Evolutionary conservation across 169 alveolate genomes (phyloP), one percentile per base, ranked within the genome.

Genomic region (Eimeria praecox): DNA sequence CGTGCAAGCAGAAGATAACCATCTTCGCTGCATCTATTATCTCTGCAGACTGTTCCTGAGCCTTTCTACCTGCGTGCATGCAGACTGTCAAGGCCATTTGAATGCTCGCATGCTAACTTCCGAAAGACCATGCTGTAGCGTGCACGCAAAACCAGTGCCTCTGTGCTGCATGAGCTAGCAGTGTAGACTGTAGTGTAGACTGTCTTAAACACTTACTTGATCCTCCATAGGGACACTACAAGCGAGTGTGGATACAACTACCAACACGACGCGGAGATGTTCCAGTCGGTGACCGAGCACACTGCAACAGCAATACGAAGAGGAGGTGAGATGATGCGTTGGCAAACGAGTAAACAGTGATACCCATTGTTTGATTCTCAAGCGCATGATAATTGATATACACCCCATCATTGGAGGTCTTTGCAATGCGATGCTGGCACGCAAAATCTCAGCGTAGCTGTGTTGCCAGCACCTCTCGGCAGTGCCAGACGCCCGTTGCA

Each of bases 401-500:
- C 10, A 14, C n/a, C 14, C 5, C 0, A 69, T 69, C 5, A 35
- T 16, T 0, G 9, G 27, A 4, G 4, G 1, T 33, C 35, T 12
- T 69, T 33, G 49, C 46, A 1, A 4, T 69, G 46, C 80, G 44
- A 69, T 27, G 46, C 49, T 69, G 6, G 80, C 80, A 69, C 5
- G 80, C 80, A 69, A 69, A 69, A 69, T n/a, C 27, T 69, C n/a
- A 12, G 75, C 75, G n/a, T 2, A 3, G 80, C n/a, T 12, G 77
- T 64, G 30, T 30, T 69, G 80, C 49, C 49, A 69, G 80, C 80
- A 22, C 49, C 30, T 33, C 14, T 46, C 22, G 24, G 80, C 80
- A 69, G 80, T 69, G 14, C 49, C 46, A 69, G 49, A n/a, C 80
- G n/a, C 27, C 44, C 49, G 80, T n/a, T 69, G 80, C 80, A 69